A percentile compares a stretch with the other conserved stretches of the same genome.
Evolutionary conservation across 202 grass and related monocot genomes (phyloP).

Genomic region (Carex arenaria): DNA sequence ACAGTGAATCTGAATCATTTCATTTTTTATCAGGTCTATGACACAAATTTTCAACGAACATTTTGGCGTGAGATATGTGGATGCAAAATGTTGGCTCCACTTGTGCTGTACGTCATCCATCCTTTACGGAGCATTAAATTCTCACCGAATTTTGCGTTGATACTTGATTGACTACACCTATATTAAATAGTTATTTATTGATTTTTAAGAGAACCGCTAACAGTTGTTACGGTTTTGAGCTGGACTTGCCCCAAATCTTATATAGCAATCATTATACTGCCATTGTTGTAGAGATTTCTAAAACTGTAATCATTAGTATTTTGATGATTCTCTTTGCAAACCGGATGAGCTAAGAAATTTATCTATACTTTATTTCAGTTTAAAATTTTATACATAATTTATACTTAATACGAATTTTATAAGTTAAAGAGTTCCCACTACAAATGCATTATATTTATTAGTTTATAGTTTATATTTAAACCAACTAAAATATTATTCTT

Average conservation of each 20-base stretch:
- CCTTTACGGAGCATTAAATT: background rate
- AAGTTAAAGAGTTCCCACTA: no score
- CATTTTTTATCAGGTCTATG: background rate
- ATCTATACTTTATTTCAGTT: background rate
- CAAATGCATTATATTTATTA: background rate
- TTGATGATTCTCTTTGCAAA: background rate
- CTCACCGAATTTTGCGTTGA: background rate
- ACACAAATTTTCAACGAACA: background rate
- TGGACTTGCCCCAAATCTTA: background rate
- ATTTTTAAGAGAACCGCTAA: background rate
- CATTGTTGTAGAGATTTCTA: background rate
- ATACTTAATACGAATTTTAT: background rate
- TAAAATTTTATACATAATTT: background rate
- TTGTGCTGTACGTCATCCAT: background rate
- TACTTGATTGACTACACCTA: background rate
- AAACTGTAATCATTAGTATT: background rate
- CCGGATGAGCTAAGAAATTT: background rate
- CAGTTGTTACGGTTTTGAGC: background rate
- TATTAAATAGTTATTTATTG: background rate
- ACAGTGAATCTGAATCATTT: conserved; percentile 18
- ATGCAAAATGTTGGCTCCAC: background rate
- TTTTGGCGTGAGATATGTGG: background rate
- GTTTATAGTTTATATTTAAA: background rate
- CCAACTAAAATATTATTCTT: background rate
- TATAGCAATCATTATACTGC: background rate